These are phyloP conservation scores for Penicillium turbatum DNA, from an alignment of 495 filamentous ascomycete genomes.

Conservation along the genomic window DNA sequence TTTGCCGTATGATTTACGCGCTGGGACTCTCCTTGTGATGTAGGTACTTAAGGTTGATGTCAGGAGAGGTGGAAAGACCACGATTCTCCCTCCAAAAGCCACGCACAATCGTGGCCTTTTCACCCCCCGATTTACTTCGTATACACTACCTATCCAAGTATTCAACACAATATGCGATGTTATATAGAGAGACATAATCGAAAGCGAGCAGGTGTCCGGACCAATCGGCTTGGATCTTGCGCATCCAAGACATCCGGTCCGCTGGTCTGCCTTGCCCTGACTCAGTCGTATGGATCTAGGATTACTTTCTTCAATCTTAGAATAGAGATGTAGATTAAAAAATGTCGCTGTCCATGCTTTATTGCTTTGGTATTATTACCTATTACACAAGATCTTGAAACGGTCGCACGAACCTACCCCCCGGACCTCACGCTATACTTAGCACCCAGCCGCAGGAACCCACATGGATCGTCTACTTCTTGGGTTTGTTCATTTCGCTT, in stretches of 20 bases:
- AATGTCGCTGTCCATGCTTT: background rate
- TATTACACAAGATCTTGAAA: background rate
- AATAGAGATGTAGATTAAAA: background rate
- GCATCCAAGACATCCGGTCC: background rate
- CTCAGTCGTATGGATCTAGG: slow-evolving; percentile 1
- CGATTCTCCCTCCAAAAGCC: too few species aligned
- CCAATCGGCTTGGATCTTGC: background rate
- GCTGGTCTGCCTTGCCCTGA: slow-evolving; percentile 6
- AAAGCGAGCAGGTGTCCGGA: background rate
- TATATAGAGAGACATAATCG: background rate
- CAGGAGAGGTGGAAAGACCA: background rate
- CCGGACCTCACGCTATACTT: slow-evolving; percentile 1
- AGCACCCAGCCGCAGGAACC: background rate
- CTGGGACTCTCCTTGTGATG: too few species aligned
- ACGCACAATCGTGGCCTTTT: too few species aligned
- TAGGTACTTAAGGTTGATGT: too few species aligned
- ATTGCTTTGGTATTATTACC: slow-evolving; percentile 6
- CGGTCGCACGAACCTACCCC: background rate
- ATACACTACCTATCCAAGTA: too few species aligned
- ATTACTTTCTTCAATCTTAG: background rate
- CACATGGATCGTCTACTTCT: background rate
- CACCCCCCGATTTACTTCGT: too few species aligned
- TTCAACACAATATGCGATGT: too few species aligned
- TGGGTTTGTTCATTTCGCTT: too few species aligned
- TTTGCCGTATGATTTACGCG: too few species aligned